These are phyloP conservation scores for Astrothelium macrocarpum DNA, from an alignment of 495 filamentous ascomycete species.

Conservation along the genomic window DNA sequence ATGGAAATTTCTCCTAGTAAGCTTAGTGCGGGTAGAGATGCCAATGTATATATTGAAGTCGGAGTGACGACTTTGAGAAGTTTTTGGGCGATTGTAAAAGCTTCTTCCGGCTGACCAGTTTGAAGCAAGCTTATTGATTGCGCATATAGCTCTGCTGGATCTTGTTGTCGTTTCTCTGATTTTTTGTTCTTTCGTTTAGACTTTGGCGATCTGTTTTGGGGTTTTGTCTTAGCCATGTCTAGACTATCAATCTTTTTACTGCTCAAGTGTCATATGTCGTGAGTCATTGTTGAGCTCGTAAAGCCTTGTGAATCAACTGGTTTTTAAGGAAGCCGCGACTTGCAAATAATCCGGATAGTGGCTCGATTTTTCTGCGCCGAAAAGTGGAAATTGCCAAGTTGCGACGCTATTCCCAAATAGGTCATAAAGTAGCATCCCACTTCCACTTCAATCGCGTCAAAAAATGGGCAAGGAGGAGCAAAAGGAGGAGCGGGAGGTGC, in stretches of 20 bases:
- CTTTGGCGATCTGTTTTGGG: conserved; percentile 14
- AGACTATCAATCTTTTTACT: background rate
- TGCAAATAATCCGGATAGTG: background rate
- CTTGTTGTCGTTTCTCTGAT: conserved; percentile 26
- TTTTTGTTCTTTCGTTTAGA: conserved; percentile 20
- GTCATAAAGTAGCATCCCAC: background rate
- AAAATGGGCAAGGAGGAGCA: conserved; percentile 90
- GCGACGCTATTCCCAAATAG: conserved; percentile 1
- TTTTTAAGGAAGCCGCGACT: too few relatives aligned
- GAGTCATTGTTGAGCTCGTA: too few relatives aligned
- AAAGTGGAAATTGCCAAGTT: background rate
- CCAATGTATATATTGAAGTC: conserved; percentile 32
- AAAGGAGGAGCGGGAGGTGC: conserved; percentile 88
- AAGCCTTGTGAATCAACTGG: too few relatives aligned
- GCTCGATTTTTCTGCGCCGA: background rate
- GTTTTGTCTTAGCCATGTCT: conserved; percentile 32
- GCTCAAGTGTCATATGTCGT: too few relatives aligned
- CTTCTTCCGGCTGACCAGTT: conserved; percentile 58
- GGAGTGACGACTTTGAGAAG: conserved; percentile 46
- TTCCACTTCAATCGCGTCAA: background rate
- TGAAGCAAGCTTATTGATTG: conserved; percentile 61
- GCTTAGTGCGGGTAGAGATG: conserved; percentile 56
- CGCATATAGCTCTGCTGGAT: conserved; percentile 47
- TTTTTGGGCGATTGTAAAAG: conserved; percentile 53
- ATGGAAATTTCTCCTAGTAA: conserved; percentile 76